Conservation (phyloP, 169 alveolate species). For the Cryptosporidium baileyi region DNA sequence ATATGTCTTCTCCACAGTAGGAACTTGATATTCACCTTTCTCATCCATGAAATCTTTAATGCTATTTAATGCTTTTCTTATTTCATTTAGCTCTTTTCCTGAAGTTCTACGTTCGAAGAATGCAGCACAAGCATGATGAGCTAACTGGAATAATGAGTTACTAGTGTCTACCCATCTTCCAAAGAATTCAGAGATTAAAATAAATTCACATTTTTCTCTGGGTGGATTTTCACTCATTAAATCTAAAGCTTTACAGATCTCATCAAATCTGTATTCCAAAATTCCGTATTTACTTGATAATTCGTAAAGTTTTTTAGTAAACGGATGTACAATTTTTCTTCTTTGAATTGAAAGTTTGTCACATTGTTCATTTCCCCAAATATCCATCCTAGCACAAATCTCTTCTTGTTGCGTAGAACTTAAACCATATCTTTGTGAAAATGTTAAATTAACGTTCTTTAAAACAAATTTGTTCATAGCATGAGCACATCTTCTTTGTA, state of each 20-base stretch:
- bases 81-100: constrained; percentile 58
- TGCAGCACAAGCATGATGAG: constrained; percentile 35
- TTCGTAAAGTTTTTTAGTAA: constrained; percentile 38
- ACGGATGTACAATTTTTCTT: constrained; percentile 31
- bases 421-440: constrained; percentile 62
- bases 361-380: constrained; percentile 50
- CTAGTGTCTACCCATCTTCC: constrained; percentile 65
- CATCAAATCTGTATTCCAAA: constrained; percentile 62
- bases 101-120: constrained; percentile 65
- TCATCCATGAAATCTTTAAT: constrained; percentile 66
- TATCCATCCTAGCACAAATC: constrained; percentile 49
- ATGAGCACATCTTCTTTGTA: constrained; percentile 59
- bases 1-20: constrained; percentile 51
- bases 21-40: constrained; percentile 48
- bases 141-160: constrained; percentile 38
- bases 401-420: constrained; percentile 51
- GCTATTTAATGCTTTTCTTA: constrained; percentile 37
- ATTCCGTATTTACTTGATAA: constrained; percentile 39
- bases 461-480: constrained; percentile 57
- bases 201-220: constrained; percentile 58
- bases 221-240: constrained; percentile 65
- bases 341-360: constrained; percentile 29
- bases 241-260: constrained; percentile 59
- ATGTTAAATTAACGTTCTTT: constrained; percentile 52
- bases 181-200: constrained; percentile 54